Evolutionary conservation across 2,329 filamentous ascomycete species (phyloP), one percentile per base, ranked within the genome.

Genomic region (Colletotrichum lentis): DNA sequence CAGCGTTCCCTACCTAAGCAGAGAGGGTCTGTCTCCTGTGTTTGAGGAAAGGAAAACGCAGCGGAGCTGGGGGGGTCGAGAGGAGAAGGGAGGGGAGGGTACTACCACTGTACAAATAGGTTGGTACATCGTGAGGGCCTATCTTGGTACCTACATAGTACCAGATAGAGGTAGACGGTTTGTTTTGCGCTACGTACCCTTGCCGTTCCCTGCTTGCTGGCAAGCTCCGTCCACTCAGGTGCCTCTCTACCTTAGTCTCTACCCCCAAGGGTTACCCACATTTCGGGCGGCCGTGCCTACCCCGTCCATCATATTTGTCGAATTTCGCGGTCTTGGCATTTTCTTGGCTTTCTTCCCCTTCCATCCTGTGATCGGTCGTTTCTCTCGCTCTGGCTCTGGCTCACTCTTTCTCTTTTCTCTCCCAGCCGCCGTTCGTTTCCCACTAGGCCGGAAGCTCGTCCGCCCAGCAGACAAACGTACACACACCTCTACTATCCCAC

Each of bases 291-390:
- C 65, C 62, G 65, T 65, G 65, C 65, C 24, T 49, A 58, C 55
- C 62, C 54, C 37, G 55, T 31, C 52, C 49, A 39, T 60, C 20
- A 60, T 65, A 49, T 60, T 65, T 55, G 52, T 69, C 66, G 55
- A 66, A 69, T 44, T 61, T 66, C 62, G 31, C 49, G 37, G 56
- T 46, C 66, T 69, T 69, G 66, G 66, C 66, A 56, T 69, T 66
- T 66, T 61, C 56, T 66, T 69, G 62, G 66, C 62, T 37, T 37
- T 46, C 46, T 56, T 61, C 55, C 66, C 31, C 43, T 61, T 66
- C 62, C 55, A 64, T 43, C 65, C 55, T 65, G 47, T 65, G 55
- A 54, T 65, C 47, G 63, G 62, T 62, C 50, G 50, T 66, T 66
- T 62, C 55, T 22, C 31, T 35, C 31, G 31, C 31, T 35, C 31